These are phyloP conservation scores for Termitomyces titanicus DNA, from an alignment of 768 basidiomycete species.

Conservation along the genomic window DNA sequence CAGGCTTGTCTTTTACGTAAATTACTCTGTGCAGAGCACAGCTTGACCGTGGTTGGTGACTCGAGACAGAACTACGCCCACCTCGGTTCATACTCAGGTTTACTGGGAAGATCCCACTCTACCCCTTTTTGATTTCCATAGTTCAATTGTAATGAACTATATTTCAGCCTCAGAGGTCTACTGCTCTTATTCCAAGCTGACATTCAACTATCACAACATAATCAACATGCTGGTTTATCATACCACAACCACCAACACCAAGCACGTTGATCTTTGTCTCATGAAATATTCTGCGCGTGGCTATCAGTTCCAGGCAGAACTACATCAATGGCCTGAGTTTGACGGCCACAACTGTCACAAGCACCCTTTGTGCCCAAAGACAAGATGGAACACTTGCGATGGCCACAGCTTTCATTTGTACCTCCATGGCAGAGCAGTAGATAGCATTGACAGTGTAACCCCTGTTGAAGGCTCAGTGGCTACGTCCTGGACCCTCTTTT, in stretches of 20 bases:
- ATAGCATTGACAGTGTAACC: neutral
- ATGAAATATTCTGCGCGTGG: neutral
- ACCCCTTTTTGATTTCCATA: neutral
- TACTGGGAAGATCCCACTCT: constrained; percentile 9
- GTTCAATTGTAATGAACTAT: neutral
- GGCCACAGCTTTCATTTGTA: neutral
- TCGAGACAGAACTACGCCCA: too few relatives aligned
- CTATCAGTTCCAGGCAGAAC: neutral
- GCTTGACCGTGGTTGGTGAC: too few relatives aligned
- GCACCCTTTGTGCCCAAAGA: too few relatives aligned
- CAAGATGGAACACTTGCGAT: neutral
- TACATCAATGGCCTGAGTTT: neutral
- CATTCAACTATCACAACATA: neutral
- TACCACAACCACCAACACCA: neutral
- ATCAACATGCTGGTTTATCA: neutral
- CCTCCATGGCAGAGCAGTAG: neutral
- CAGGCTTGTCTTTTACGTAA: too few relatives aligned
- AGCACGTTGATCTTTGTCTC: neutral
- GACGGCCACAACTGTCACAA: neutral
- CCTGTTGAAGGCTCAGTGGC: neutral
- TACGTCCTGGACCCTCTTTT: too few relatives aligned
- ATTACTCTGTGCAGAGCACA: too few relatives aligned
- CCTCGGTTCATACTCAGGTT: too few relatives aligned
- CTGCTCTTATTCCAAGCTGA: neutral
- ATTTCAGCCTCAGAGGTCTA: neutral